Evolutionary conservation across 2,329 filamentous ascomycete genomes (phyloP).

Genomic region (Cladophialophora exuberans): DNA sequence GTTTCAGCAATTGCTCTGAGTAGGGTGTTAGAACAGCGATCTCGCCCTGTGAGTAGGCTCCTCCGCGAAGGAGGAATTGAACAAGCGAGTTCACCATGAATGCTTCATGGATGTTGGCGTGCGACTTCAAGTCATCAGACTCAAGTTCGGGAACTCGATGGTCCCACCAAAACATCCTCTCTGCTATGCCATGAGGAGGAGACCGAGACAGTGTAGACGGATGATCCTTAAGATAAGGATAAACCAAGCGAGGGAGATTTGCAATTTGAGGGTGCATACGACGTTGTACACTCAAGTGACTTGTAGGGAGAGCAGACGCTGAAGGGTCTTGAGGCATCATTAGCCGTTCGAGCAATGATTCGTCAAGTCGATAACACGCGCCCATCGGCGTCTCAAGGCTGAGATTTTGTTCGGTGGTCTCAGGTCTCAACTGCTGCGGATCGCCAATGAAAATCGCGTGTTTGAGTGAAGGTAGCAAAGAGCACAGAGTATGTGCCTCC

Average conservation of each 20-base stretch:
- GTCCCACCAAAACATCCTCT: conserved; percentile 38
- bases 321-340: conserved; percentile 31
- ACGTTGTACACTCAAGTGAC: conserved; percentile 35
- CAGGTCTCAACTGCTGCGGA: conserved; percentile 38
- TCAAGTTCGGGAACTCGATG: conserved; percentile 34
- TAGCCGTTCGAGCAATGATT: conserved; percentile 65
- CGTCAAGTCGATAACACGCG: conserved; percentile 57
- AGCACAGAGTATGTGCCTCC: conserved; percentile 63
- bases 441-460: conserved; percentile 59
- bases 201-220: conserved; percentile 14
- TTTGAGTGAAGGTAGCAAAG: conserved; percentile 62
- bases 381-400: conserved; percentile 56
- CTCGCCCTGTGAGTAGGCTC: conserved; percentile 35
- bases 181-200: conserved; percentile 31
- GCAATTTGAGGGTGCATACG: conserved; percentile 40
- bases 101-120: conserved; percentile 36
- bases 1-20: conserved; percentile 35
- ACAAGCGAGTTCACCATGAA: conserved; percentile 37
- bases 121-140: conserved; percentile 32
- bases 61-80: conserved; percentile 34
- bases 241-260: conserved; percentile 34
- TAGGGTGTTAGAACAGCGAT: conserved; percentile 42
- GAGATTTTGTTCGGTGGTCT: conserved; percentile 46
- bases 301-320: conserved; percentile 28
- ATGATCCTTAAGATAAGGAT: conserved; percentile 36